These are phyloP conservation scores for Aegilops sharonensis DNA, from an alignment of 176 grass and related monocot genomes.

Conservation along the genomic window DNA sequence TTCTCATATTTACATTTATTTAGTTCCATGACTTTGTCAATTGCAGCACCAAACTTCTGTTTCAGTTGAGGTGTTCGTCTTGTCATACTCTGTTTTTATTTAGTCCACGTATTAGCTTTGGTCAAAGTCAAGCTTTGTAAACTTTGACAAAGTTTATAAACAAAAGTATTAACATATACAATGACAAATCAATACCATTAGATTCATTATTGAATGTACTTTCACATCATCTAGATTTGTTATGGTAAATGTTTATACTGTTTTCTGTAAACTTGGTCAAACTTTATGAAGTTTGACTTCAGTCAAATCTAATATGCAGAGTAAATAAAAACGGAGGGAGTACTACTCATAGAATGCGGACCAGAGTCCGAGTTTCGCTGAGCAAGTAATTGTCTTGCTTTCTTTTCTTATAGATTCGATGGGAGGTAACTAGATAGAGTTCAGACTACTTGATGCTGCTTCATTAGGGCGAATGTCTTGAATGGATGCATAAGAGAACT, in stretches of 20 bases:
- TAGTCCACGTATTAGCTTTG: no score
- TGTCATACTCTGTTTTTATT: background rate
- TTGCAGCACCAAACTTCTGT: background rate
- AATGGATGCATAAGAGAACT: background rate
- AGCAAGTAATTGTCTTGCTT: background rate
- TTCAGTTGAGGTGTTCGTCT: background rate
- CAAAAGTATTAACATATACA: no score
- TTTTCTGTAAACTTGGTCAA: no score
- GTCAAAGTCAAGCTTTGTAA: no score
- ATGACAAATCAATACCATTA: no score
- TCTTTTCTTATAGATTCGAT: background rate
- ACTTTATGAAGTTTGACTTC: no score
- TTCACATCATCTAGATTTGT: no score
- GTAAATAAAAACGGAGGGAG: no score
- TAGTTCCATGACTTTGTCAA: background rate
- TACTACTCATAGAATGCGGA: conserved; percentile 4
- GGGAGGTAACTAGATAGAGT: background rate
- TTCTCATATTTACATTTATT: background rate
- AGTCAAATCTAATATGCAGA: no score
- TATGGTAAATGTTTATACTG: no score
- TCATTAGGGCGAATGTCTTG: background rate
- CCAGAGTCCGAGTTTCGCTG: background rate
- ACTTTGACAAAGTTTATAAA: no score
- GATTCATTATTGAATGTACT: no score
- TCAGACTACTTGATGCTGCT: background rate